Evolutionary conservation across 805 yeast genomes (phyloP).

Genomic region (Candida broadrunensis): DNA sequence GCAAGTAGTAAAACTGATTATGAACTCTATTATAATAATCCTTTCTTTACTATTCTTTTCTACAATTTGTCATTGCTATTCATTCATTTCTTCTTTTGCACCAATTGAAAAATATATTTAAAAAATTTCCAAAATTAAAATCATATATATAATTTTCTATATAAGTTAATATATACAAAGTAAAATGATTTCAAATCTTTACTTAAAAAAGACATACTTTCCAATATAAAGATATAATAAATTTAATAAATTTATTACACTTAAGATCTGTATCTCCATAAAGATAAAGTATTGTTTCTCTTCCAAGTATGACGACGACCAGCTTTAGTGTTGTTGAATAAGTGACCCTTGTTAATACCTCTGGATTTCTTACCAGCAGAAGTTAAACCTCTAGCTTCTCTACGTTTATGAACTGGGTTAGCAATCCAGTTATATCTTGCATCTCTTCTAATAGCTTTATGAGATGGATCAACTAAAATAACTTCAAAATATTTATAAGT

Average conservation of each 20-base stretch:
- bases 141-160: too few relatives aligned
- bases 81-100: too few relatives aligned
- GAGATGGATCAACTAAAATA: slow-evolving; percentile 94
- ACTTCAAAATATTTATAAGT: slow-evolving; percentile 99
- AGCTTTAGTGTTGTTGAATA: slow-evolving; percentile 95
- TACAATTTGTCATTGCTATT: too few relatives aligned
- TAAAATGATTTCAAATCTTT: background rate
- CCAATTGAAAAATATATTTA: background rate
- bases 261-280: slow-evolving; percentile 99
- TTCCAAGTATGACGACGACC: slow-evolving; percentile 99
- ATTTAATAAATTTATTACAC: slow-evolving; percentile 7
- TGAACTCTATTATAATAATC: too few relatives aligned
- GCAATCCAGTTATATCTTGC: slow-evolving; percentile 99
- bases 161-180: too few relatives aligned
- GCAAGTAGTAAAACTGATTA: too few relatives aligned
- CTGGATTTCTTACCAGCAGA: slow-evolving; percentile 98
- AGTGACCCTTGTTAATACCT: slow-evolving; percentile 99
- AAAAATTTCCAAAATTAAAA: background rate
- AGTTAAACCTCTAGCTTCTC: slow-evolving; percentile 99
- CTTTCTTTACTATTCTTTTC: too few relatives aligned
- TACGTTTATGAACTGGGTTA: slow-evolving; percentile 99
- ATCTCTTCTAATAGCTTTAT: slow-evolving; percentile 98
- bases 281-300: slow-evolving; percentile 95
- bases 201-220: background rate
- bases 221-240: background rate